Evolutionary conservation across 495 filamentous ascomycete genomes (phyloP).

Genomic region (Aspergillus cristatus): DNA sequence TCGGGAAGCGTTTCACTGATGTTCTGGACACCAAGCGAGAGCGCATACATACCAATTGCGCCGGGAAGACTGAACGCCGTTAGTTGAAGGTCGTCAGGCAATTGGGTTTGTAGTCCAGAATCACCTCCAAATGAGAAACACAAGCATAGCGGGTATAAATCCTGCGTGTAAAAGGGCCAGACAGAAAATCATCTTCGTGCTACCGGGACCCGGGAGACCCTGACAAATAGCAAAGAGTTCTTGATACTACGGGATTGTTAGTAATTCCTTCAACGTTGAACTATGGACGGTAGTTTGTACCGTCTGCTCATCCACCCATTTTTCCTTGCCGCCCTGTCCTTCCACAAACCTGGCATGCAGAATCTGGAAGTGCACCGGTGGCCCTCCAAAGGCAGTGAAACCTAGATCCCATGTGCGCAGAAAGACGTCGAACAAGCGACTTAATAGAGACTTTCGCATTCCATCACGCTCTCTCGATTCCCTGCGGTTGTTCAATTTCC

Average conservation of each 20-base stretch:
- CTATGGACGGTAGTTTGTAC: slow-evolving; percentile 20
- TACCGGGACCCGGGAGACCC: slow-evolving; percentile 64
- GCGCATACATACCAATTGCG: slow-evolving; percentile 65
- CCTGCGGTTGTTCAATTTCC: neutral
- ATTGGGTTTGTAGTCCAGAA: slow-evolving; percentile 1
- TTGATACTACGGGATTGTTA: slow-evolving; percentile 51
- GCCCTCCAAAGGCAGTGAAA: slow-evolving; percentile 63
- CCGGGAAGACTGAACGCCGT: slow-evolving; percentile 51
- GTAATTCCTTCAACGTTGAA: neutral
- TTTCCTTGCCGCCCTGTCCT: slow-evolving; percentile 30
- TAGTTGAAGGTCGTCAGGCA: neutral
- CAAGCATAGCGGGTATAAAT: slow-evolving; percentile 49
- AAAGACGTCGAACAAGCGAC: slow-evolving; percentile 28
- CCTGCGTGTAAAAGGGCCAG: slow-evolving; percentile 61
- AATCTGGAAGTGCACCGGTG: slow-evolving; percentile 64
- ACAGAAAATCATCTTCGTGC: slow-evolving; percentile 74
- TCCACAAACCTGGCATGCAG: slow-evolving; percentile 57
- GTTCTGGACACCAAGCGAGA: slow-evolving; percentile 57
- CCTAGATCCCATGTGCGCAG: slow-evolving; percentile 56
- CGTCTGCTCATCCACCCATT: slow-evolving; percentile 71
- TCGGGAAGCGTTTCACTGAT: slow-evolving; percentile 52
- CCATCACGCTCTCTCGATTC: neutral
- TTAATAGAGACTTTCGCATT: slow-evolving; percentile 1
- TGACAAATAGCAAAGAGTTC: slow-evolving; percentile 76
- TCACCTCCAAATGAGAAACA: slow-evolving; percentile 63